Conservation (phyloP, 345 rosid species). For the Populus euphratica region DNA sequence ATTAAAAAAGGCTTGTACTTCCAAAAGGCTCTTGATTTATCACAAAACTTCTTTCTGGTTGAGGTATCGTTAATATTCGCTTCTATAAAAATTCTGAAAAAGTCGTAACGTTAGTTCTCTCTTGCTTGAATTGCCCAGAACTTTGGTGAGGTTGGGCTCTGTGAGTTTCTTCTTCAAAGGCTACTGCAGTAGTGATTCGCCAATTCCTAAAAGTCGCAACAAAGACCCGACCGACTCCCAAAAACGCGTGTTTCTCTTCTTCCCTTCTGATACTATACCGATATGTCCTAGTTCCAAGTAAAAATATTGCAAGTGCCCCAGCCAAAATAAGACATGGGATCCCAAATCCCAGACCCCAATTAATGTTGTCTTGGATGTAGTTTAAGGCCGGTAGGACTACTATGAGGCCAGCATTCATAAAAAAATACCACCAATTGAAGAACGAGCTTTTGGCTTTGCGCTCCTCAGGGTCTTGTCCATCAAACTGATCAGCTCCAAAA, state of each 20-base stretch:
- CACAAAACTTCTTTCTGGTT: too few relatives aligned
- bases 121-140: conserved; percentile 25
- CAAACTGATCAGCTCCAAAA: conserved; percentile 30
- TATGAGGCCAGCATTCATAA: not conserved
- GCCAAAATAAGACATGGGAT: conserved; percentile 20
- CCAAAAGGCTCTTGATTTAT: not conserved
- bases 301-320: conserved; percentile 6
- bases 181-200: conserved; percentile 12
- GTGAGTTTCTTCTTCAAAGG: conserved; percentile 6
- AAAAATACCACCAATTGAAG: conserved; percentile 27
- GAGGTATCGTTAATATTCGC: not conserved
- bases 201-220: conserved; percentile 8
- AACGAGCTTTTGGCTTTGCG: conserved; percentile 21
- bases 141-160: conserved; percentile 2
- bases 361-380: conserved; percentile 24
- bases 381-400: conserved; percentile 2
- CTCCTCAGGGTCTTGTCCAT: conserved; percentile 20
- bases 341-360: conserved; percentile 28
- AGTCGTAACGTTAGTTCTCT: not conserved
- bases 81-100: not conserved
- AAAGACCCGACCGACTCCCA: conserved; percentile 15
- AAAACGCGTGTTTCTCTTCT: conserved; percentile 13
- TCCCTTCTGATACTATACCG: conserved; percentile 7
- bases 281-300: conserved; percentile 22
- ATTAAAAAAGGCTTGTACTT: not conserved